Percentiles rank a stretch among this genome's conserved stretches.
Evolutionary conservation across 2,329 filamentous ascomycete genomes (phyloP).

Genomic region (Penicillium sp.): DNA sequence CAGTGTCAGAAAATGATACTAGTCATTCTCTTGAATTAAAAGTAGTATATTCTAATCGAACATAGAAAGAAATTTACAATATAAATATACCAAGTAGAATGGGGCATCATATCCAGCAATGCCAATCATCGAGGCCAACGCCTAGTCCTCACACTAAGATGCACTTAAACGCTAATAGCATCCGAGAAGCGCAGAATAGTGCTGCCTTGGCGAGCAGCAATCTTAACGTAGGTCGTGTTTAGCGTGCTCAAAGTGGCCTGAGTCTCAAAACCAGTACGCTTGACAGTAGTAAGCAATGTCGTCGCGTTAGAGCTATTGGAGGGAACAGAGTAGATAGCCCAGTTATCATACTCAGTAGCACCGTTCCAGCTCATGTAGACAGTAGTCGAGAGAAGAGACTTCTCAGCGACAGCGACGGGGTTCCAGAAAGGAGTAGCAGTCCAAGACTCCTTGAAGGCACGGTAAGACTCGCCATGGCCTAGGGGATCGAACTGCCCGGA

Average conservation of each 20-base stretch:
- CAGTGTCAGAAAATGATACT: background rate
- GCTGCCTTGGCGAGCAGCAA: conserved; percentile 31
- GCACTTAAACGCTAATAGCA: conserved; percentile 1
- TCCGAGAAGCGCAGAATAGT: conserved; percentile 15
- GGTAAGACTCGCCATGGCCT: conserved; percentile 30
- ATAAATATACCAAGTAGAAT: background rate
- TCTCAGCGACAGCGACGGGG: conserved; percentile 13
- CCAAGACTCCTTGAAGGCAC: conserved; percentile 25
- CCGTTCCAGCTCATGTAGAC: conserved; percentile 44
- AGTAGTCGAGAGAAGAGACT: background rate
- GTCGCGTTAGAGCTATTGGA: conserved; percentile 17
- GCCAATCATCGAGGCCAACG: background rate
- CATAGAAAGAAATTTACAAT: background rate
- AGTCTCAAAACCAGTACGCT: conserved; percentile 33
- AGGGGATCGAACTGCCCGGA: conserved; percentile 29
- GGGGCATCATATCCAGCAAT: background rate
- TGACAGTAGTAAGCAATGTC: conserved; percentile 19
- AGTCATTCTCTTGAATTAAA: background rate
- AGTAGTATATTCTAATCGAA: background rate
- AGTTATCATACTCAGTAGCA: conserved; percentile 34
- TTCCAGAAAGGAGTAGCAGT: conserved; percentile 19
- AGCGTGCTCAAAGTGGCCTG: conserved; percentile 15
- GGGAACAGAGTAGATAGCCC: conserved; percentile 33
- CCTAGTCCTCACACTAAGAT: background rate
- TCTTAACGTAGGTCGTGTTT: conserved; percentile 25